Evolutionary conservation across 345 rosid species (phyloP).

Genomic region (Salix koriyanagi): DNA sequence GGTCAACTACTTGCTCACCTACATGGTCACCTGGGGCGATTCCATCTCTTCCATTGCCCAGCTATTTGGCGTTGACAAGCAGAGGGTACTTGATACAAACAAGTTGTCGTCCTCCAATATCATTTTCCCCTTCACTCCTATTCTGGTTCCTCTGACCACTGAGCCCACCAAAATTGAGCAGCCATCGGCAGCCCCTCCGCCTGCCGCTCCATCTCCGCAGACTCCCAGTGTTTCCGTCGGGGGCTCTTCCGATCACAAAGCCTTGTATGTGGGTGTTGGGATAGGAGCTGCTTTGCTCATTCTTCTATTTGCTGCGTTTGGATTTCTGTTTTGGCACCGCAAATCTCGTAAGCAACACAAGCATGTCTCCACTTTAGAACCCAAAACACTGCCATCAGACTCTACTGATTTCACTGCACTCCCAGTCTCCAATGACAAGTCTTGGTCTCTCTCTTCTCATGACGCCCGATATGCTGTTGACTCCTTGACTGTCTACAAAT

Average conservation of each 20-base stretch:
- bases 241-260: conserved; percentile 41
- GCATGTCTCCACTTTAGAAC: conserved; percentile 8
- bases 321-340: conserved; percentile 33
- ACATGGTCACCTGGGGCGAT: conserved; percentile 44
- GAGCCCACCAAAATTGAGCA: conserved; percentile 37
- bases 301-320: conserved; percentile 21
- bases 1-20: conserved; percentile 50
- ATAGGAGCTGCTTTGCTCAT: conserved; percentile 44
- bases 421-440: conserved; percentile 19
- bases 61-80: conserved; percentile 35
- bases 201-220: conserved; percentile 22
- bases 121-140: conserved; percentile 57
- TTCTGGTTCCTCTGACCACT: conserved; percentile 58
- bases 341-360: conserved; percentile 8
- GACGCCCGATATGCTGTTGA: conserved; percentile 55
- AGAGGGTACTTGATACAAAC: conserved; percentile 48
- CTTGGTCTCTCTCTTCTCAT: conserved; percentile 43
- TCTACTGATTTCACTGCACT: conserved; percentile 33
- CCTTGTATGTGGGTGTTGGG: conserved; percentile 50
- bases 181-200: conserved; percentile 27
- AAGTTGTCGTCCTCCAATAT: conserved; percentile 12
- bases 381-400: conserved; percentile 23
- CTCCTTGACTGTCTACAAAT: conserved; percentile 58
- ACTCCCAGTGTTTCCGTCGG: neutral
- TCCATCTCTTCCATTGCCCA: conserved; percentile 40